Conservation (phyloP, 129 eudicot species). For the Tagetes patula region DNA sequence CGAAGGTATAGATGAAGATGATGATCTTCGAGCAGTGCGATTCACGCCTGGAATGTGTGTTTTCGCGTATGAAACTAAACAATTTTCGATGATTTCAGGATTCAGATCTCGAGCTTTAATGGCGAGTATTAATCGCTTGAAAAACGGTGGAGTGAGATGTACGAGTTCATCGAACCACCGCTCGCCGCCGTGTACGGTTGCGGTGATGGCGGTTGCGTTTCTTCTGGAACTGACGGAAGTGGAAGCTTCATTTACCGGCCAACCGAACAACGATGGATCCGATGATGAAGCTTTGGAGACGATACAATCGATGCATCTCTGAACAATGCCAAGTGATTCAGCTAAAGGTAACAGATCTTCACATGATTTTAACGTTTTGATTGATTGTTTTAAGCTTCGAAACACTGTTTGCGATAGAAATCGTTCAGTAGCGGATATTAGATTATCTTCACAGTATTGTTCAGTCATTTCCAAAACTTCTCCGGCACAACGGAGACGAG, state of each 20-base stretch:
- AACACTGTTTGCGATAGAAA: constrained; percentile 59
- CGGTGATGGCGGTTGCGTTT: constrained; percentile 7
- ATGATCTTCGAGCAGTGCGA: constrained; percentile 46
- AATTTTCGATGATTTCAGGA: constrained; percentile 64
- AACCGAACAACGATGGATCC: constrained; percentile 84
- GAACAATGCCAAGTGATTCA: constrained; percentile 77
- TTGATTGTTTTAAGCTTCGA: constrained; percentile 52
- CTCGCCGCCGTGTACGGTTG: constrained; percentile 25
- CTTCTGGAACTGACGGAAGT: constrained; percentile 18
- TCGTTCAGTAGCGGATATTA: constrained; percentile 66
- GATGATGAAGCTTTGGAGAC: constrained; percentile 57
- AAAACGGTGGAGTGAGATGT: constrained; percentile 42
- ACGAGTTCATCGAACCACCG: constrained; percentile 76
- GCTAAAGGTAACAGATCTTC: constrained; percentile 59
- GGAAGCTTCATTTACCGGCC: constrained; percentile 69
- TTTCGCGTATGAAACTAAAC: constrained; percentile 66
- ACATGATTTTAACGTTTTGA: constrained; percentile 65
- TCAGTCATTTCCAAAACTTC: constrained; percentile 83
- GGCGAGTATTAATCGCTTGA: constrained; percentile 50
- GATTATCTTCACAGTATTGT: constrained; percentile 67
- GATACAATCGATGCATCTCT: constrained; percentile 68
- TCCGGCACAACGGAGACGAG: constrained; percentile 82
- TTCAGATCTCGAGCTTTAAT: constrained; percentile 54
- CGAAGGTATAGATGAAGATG: constrained; percentile 47
- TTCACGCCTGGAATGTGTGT: constrained; percentile 74